phyloP scores from a whole-genome alignment of 2,329 filamentous ascomycete species.

The Beauveria scarabaeidicola region DNA sequence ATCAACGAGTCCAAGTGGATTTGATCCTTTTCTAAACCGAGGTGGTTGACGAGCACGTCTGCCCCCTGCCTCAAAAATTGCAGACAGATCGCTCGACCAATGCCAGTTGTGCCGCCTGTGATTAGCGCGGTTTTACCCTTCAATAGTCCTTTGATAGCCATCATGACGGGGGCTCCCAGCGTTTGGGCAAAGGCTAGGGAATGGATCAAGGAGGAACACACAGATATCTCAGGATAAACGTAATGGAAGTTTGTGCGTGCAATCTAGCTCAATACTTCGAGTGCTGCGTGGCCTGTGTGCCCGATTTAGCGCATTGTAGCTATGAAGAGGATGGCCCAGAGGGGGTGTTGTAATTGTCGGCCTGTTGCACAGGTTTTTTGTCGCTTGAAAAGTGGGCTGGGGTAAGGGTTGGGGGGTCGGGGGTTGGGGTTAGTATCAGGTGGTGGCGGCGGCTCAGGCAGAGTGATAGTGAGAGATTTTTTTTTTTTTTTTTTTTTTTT shows the following conservation, averaged over 20 bases:
- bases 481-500: too few species aligned
- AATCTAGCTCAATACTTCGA: too few species aligned
- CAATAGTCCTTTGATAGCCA: constrained; percentile 49
- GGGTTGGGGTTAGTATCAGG: too few species aligned
- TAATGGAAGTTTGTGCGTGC: not conserved
- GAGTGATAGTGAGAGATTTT: too few species aligned
- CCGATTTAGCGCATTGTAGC: too few species aligned
- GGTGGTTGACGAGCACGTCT: constrained; percentile 72
- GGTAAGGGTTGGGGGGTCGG: too few species aligned
- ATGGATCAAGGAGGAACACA: not conserved
- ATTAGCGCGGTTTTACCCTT: constrained; percentile 73
- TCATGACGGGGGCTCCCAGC: constrained; percentile 27
- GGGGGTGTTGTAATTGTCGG: too few species aligned
- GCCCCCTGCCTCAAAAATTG: constrained; percentile 72
- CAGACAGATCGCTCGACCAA: constrained; percentile 76
- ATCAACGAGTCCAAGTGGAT: constrained; percentile 45
- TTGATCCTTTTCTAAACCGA: constrained; percentile 48
- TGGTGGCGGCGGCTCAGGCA: too few species aligned
- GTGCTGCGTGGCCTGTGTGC: too few species aligned
- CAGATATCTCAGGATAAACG: not conserved
- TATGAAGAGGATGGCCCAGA: too few species aligned
- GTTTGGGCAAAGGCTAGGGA: constrained; percentile 3
- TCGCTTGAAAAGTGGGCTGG: too few species aligned
- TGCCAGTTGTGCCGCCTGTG: constrained; percentile 79
- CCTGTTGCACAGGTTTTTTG: too few species aligned